Base-by-base conservation (phyloP, 805 yeast genomes). In the Hanseniaspora occidentalis region DNA sequence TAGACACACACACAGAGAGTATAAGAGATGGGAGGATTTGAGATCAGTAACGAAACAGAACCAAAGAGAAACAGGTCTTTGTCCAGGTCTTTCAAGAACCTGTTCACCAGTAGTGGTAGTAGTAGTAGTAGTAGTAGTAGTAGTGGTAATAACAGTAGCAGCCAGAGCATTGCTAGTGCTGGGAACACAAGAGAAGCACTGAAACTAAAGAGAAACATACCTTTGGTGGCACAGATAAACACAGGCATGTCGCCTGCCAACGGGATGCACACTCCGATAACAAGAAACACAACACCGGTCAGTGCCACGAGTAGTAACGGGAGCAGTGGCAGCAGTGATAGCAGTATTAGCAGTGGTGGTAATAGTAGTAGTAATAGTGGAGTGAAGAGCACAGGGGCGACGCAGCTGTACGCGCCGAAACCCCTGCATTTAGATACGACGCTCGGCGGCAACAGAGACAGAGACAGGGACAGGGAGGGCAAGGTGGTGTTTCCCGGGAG, bases 51-150 rank as follows among this genome's bases (percentile, higher is more conserved):
- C 33, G 17, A 29, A 16, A 4, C 18, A 14, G 16, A 29, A n/a
- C 31, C 48, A 11, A 41, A 47, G n/a, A 48, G 57, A 31, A 41
- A 50, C 3, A 50, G 51, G 33, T 53, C 59, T 1, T 33, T 56
- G 4, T 51, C 60, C 6, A 51, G 46, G 31, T 53, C 59, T 2
- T 38, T 56, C 8, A 53, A 52, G 35, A 52, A 49, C n/a, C 43
- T 56, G 14, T 56, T 56, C 29, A 50, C 46, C 17, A 35, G 27
- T 20, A 31, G 20, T 16, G 37, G 20, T 31, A 31, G 17, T 17
- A 17, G 6, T n/a, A 31, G 10, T 14, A n/a, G 3, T 31, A 6
- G 13, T 31, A n/a, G 13, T 7, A 31, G 3, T 14, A 31, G 14
- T 31, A n/a, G 13, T 4, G 14, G 20, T 31, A 31, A n/a, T 31